A percentile compares a stretch with the other conserved stretches of the same genome.
These are phyloP conservation scores for Phoma sp. DNA, from an alignment of 2,329 filamentous ascomycete species.

Conservation along the genomic window DNA sequence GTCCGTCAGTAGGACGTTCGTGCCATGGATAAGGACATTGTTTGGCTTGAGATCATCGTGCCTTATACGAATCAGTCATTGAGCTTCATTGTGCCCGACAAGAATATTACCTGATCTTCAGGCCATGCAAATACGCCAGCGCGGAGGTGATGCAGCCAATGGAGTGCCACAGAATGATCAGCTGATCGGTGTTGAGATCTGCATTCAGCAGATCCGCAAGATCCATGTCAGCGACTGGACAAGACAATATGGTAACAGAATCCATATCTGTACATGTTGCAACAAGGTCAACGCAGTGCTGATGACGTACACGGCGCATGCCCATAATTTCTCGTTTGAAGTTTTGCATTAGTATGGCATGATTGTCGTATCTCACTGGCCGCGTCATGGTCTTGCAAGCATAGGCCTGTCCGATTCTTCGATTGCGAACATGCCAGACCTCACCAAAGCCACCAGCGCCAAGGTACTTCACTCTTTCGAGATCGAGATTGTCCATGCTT, in stretches of 20 bases:
- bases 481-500: too few relatives aligned
- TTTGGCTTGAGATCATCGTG: constrained; percentile 29
- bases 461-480: not conserved
- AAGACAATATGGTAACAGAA: constrained; percentile 17
- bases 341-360: constrained; percentile 11
- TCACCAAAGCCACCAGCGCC: constrained; percentile 6
- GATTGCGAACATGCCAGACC: not conserved
- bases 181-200: not conserved
- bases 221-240: constrained; percentile 27
- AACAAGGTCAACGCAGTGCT: constrained; percentile 21
- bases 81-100: too few relatives aligned
- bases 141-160: constrained; percentile 17
- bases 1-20: constrained; percentile 24
- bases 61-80: constrained; percentile 2
- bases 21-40: constrained; percentile 27
- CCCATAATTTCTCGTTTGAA: constrained; percentile 22
- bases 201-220: constrained; percentile 18
- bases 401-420: not conserved
- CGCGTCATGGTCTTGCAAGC: constrained; percentile 5
- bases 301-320: constrained; percentile 25
- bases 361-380: not conserved
- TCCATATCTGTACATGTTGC: constrained; percentile 25
- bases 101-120: not conserved
- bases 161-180: not conserved
- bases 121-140: constrained; percentile 1